Conservation (phyloP, 495 filamentous ascomycete species). For the Friedmanniomyces simplex region DNA sequence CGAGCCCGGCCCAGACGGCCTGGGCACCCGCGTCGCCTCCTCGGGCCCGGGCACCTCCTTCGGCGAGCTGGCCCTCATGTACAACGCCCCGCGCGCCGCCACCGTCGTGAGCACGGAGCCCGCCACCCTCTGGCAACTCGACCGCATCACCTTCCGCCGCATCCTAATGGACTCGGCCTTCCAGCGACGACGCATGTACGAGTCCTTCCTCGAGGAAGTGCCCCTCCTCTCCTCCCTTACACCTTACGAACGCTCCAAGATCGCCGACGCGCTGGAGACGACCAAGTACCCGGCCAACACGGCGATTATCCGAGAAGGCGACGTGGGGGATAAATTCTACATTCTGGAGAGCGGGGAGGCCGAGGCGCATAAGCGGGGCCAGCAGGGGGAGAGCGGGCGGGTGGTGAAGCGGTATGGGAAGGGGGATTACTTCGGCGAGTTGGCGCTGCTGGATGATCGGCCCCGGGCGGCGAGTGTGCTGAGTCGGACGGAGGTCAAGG, state of each 20-base stretch:
- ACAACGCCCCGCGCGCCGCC: slow-evolving; percentile 94
- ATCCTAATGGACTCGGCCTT: slow-evolving; percentile 98
- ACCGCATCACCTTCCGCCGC: slow-evolving; percentile 91
- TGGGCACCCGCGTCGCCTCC: slow-evolving; percentile 72
- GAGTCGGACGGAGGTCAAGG: slow-evolving; percentile 74
- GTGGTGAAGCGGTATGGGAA: slow-evolving; percentile 72
- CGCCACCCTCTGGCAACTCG: slow-evolving; percentile 83
- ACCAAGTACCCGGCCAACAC: slow-evolving; percentile 72
- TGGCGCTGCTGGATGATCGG: slow-evolving; percentile 85
- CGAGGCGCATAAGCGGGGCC: slow-evolving; percentile 63
- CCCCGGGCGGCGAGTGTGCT: slow-evolving; percentile 88
- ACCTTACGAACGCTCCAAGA: slow-evolving; percentile 87
- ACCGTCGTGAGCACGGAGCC: slow-evolving; percentile 79
- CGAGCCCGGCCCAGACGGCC: slow-evolving; percentile 70
- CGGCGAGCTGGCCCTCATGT: slow-evolving; percentile 95
- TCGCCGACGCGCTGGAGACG: slow-evolving; percentile 89
- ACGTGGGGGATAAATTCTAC: slow-evolving; percentile 86
- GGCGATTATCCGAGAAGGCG: slow-evolving; percentile 82
- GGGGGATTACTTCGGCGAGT: slow-evolving; percentile 94
- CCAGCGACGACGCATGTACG: slow-evolving; percentile 90
- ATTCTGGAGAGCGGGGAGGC: slow-evolving; percentile 83
- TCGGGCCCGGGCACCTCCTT: slow-evolving; percentile 91
- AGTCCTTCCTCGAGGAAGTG: slow-evolving; percentile 95
- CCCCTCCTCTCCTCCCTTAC: slow-evolving; percentile 76
- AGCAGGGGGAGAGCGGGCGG: slow-evolving; percentile 31